Evolutionary conservation across 2,329 filamentous ascomycete species (phyloP).

Genomic region (Aspergillus floridensis): DNA sequence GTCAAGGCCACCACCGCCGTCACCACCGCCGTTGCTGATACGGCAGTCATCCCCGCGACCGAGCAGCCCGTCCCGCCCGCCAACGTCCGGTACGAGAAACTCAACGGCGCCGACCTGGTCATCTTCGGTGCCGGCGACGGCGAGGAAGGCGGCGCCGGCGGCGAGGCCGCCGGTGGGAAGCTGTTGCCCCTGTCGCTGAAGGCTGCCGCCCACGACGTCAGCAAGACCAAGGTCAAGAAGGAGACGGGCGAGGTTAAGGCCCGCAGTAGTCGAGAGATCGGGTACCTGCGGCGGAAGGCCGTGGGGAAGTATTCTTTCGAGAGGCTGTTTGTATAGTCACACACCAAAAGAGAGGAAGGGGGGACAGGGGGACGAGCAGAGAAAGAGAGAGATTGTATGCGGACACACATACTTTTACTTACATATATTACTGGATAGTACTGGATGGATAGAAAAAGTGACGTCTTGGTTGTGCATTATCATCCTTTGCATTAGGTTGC

Average conservation of each 20-base stretch:
- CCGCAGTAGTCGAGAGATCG: constrained; percentile 70
- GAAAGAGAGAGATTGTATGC: no score
- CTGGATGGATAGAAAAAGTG: no score
- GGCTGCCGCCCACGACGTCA: constrained; percentile 46
- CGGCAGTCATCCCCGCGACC: no score
- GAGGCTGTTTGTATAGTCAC: constrained; percentile 62
- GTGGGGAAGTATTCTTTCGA: constrained; percentile 82
- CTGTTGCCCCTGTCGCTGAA: constrained; percentile 73
- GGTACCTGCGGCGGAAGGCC: constrained; percentile 73
- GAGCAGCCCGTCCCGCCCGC: neutral
- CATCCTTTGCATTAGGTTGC: no score
- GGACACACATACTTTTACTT: no score
- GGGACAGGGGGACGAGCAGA: neutral
- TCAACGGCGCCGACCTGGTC: constrained; percentile 41
- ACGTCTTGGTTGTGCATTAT: no score
- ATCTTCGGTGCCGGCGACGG: constrained; percentile 28
- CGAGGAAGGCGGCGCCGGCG: constrained; percentile 28
- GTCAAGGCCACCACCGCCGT: constrained; percentile 13
- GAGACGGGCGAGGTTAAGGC: constrained; percentile 68
- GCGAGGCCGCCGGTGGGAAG: constrained; percentile 33
- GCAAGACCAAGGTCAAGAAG: constrained; percentile 52
- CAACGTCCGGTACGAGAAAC: constrained; percentile 35
- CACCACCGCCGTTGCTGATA: neutral
- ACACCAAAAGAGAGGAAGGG: no score
- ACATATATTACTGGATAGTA: no score